phyloP scores from a whole-genome alignment of 768 basidiomycete species.

The Hygrophoropsis aurantiaca region DNA sequence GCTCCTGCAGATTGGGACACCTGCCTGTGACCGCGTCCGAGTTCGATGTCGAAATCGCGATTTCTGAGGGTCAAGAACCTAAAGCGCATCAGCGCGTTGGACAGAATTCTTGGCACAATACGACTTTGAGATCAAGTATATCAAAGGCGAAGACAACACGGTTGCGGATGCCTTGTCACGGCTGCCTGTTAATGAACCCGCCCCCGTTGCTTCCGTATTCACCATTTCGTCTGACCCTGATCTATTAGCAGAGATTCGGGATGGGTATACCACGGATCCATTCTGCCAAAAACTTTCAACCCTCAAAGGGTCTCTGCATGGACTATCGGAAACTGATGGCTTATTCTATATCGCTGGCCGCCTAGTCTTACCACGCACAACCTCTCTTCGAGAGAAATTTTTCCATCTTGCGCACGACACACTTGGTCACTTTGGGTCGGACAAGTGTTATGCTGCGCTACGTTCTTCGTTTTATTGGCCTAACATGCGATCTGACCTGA shows the following conservation, averaged over 20 bases:
- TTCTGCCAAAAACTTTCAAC: slow-evolving; percentile 5
- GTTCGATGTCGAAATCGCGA: too few species aligned
- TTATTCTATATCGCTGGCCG: slow-evolving; percentile 23
- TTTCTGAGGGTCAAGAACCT: too few species aligned
- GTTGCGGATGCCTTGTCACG: slow-evolving; percentile 7
- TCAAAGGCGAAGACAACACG: slow-evolving; percentile 15
- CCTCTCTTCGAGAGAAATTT: slow-evolving; percentile 9
- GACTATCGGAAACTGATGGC: slow-evolving; percentile 5
- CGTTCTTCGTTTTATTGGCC: slow-evolving; percentile 24
- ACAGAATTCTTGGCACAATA: slow-evolving; percentile 24
- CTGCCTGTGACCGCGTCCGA: too few species aligned
- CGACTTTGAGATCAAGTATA: slow-evolving; percentile 16
- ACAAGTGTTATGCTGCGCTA: slow-evolving; percentile 13
- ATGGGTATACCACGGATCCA: slow-evolving; percentile 4
- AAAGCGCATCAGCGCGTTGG: slow-evolving; percentile 27
- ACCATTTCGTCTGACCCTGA: not conserved
- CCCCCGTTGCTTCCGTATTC: not conserved
- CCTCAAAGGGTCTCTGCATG: not conserved
- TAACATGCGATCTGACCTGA: slow-evolving; percentile 32
- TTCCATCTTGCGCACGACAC: slow-evolving; percentile 7
- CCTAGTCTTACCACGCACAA: slow-evolving; percentile 11
- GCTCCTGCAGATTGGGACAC: too few species aligned
- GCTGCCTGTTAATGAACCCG: not conserved
- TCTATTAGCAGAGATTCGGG: not conserved
- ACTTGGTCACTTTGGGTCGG: slow-evolving; percentile 9